Evolutionary conservation across 176 grass and related monocot genomes (phyloP).

Genomic region (Areca catechu): DNA sequence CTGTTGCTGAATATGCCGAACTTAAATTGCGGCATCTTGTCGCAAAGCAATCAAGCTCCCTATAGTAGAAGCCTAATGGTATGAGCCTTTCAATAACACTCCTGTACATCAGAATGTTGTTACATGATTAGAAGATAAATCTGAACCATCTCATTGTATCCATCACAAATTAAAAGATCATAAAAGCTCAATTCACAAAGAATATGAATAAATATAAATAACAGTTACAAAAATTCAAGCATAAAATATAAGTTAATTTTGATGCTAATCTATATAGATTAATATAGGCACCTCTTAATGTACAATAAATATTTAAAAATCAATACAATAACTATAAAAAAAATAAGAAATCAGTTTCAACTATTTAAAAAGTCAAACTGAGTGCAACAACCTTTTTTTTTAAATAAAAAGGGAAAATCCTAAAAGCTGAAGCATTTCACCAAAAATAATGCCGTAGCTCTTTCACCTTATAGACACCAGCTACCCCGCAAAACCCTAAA

Average conservation of each 20-base stretch:
- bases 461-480: too few species aligned
- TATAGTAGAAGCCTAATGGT: conserved; percentile 84
- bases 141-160: too few species aligned
- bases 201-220: too few species aligned
- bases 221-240: too few species aligned
- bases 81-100: conserved; percentile 25
- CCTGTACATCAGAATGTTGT: too few species aligned
- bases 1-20: conserved; percentile 57
- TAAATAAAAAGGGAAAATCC: conserved; percentile 12
- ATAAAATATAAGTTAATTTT: too few species aligned
- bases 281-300: too few species aligned
- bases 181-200: neutral
- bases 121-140: too few species aligned
- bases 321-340: conserved; percentile 20
- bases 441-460: neutral
- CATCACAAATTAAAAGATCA: neutral
- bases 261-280: too few species aligned
- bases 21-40: conserved; percentile 66
- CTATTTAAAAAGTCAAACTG: neutral
- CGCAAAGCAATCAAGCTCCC: conserved; percentile 78
- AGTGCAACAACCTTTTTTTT: conserved; percentile 23
- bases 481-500: too few species aligned
- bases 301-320: conserved; percentile 4
- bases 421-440: neutral
- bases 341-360: too few species aligned